phyloP scores from a whole-genome alignment of 2,329 filamentous ascomycete species.

The Colletotrichum paranaense region DNA sequence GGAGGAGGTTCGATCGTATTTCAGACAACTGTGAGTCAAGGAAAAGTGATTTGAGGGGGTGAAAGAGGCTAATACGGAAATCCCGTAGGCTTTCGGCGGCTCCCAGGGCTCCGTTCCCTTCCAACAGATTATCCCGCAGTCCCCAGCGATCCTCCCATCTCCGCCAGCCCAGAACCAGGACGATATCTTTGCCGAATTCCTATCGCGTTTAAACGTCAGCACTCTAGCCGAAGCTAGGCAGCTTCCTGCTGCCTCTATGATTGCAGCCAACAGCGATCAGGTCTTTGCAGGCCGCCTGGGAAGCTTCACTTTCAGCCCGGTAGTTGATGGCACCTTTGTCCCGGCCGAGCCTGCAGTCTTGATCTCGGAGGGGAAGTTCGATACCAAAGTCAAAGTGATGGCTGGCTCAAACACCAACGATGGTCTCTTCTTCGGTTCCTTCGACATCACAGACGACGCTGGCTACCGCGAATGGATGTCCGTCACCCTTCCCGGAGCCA shows the following conservation, averaged over 20 bases:
- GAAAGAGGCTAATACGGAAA: neutral
- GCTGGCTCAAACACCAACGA: conserved; percentile 60
- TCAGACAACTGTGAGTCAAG: neutral
- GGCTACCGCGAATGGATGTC: too few relatives aligned
- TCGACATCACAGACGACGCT: conserved; percentile 52
- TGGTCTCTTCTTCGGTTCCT: conserved; percentile 55
- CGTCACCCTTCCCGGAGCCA: too few relatives aligned
- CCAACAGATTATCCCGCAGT: neutral
- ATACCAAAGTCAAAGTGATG: conserved; percentile 26
- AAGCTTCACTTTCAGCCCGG: too few relatives aligned
- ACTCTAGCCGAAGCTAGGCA: neutral
- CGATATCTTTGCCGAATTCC: too few relatives aligned
- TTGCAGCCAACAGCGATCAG: neutral
- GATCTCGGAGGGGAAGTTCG: conserved; percentile 12
- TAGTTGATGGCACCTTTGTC: conserved; percentile 25
- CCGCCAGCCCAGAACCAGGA: too few relatives aligned
- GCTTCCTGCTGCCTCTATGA: neutral
- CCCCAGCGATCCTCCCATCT: neutral
- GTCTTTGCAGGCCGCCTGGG: conserved; percentile 1
- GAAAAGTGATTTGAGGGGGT: too few relatives aligned
- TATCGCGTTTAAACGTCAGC: neutral
- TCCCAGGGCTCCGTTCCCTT: neutral
- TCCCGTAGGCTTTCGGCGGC: too few relatives aligned
- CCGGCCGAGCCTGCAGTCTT: conserved; percentile 25
- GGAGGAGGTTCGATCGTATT: neutral